Percentiles rank a stretch among this genome's conserved stretches.
Evolutionary conservation across 768 basidiomycete genomes (phyloP).

Genomic region (Wakefieldia striispora): DNA sequence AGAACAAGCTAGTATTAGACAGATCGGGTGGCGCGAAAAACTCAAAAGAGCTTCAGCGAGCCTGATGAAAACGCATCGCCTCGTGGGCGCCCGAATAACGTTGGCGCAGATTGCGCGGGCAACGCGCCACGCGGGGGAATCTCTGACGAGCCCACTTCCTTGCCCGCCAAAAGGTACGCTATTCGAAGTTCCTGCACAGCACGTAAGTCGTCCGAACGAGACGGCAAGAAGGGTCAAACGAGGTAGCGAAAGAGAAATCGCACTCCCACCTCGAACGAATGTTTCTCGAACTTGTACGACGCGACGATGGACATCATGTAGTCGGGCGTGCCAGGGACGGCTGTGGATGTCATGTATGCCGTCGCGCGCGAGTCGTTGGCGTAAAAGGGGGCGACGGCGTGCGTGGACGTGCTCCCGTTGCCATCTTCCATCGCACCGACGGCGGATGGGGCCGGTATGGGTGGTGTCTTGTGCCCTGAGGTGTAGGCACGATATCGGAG

Average conservation of each 20-base stretch:
- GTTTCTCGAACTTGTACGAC: conserved; percentile 37
- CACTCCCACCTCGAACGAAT: conserved; percentile 47
- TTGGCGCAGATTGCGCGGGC: conserved; percentile 23
- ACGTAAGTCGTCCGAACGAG: neutral
- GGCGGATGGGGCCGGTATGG: neutral
- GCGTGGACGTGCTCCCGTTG: neutral
- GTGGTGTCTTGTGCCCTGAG: conserved; percentile 32
- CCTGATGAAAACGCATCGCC: conserved; percentile 32
- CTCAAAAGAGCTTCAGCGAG: conserved; percentile 18
- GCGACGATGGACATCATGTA: conserved; percentile 37
- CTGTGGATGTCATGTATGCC: conserved; percentile 16
- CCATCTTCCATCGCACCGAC: conserved; percentile 1
- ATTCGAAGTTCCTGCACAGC: conserved; percentile 49
- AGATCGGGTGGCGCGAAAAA: neutral
- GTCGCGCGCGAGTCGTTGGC: conserved; percentile 23
- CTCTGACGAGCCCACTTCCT: conserved; percentile 45
- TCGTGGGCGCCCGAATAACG: conserved; percentile 30
- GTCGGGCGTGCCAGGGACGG: conserved; percentile 24
- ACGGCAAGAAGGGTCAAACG: neutral
- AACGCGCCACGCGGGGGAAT: conserved; percentile 25
- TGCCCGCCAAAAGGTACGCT: conserved; percentile 40
- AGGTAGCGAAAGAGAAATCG: too few relatives aligned
- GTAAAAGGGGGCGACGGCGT: conserved; percentile 19
- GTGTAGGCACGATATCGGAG: conserved; percentile 42
- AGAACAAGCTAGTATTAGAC: neutral